phyloP scores from a whole-genome alignment of 1,284 basidiomycete species.

The Cryptococcus sp. region DNA sequence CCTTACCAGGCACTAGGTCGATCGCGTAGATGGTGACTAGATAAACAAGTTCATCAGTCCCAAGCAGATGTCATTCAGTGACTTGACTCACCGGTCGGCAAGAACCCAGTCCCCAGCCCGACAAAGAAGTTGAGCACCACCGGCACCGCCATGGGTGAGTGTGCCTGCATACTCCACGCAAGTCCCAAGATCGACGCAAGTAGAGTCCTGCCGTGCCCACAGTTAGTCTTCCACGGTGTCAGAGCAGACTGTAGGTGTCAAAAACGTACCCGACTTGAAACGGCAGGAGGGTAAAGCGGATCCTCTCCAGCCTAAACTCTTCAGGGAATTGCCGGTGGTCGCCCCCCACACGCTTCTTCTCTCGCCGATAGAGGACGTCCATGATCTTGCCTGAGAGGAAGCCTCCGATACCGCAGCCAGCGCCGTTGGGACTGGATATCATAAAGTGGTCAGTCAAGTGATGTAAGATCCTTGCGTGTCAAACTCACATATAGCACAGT shows the following conservation, averaged over 20 bases:
- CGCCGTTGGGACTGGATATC: conserved; percentile 33
- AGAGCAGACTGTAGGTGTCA: neutral
- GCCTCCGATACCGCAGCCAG: conserved; percentile 30
- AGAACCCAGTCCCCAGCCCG: conserved; percentile 26
- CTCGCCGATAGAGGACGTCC: conserved; percentile 32
- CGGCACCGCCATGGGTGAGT: conserved; percentile 34
- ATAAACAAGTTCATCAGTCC: neutral
- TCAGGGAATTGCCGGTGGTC: conserved; percentile 27
- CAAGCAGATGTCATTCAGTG: too few species aligned
- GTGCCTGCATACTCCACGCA: conserved; percentile 34
- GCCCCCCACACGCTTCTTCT: conserved; percentile 31
- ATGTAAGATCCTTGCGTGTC: neutral
- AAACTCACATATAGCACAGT: conserved; percentile 37
- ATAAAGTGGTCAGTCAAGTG: neutral
- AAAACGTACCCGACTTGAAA: conserved; percentile 26
- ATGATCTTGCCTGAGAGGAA: conserved; percentile 33
- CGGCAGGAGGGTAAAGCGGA: conserved; percentile 29
- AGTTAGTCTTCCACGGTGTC: neutral
- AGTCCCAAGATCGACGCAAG: conserved; percentile 27
- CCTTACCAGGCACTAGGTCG: conserved; percentile 33
- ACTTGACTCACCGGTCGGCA: conserved; percentile 23
- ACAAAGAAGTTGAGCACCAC: conserved; percentile 38
- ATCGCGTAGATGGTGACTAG: conserved; percentile 28
- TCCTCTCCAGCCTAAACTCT: conserved; percentile 34
- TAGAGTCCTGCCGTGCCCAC: conserved; percentile 13